phyloP scores from a whole-genome alignment of 169 alveolate genomes.

The Eimeria falciformis region DNA sequence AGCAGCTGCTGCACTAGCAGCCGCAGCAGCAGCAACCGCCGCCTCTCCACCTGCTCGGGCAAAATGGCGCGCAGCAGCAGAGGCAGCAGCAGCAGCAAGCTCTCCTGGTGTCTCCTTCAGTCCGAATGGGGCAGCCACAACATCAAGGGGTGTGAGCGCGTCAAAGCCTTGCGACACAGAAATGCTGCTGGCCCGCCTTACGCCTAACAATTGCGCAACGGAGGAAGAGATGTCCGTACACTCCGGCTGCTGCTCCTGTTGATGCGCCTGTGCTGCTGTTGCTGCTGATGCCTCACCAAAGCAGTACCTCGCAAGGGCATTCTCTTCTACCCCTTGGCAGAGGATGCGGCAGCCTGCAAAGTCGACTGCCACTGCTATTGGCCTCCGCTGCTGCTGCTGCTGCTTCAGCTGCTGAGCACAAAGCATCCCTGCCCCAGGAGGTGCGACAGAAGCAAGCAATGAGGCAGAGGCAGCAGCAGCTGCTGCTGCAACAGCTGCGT shows the following conservation, averaged over 20 bases:
- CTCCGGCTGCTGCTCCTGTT: neutral
- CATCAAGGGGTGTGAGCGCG: neutral
- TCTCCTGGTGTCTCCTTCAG: conserved; percentile 2
- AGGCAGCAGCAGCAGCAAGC: conserved; percentile 30
- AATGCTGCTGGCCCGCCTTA: neutral
- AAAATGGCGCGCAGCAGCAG: neutral
- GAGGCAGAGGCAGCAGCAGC: neutral
- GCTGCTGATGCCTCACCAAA: neutral
- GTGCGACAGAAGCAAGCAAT: neutral
- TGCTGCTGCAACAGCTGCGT: neutral
- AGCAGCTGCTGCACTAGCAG: conserved; percentile 3
- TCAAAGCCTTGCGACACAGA: neutral
- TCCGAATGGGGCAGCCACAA: neutral
- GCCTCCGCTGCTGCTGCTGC: neutral
- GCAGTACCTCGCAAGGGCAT: neutral
- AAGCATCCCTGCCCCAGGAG: neutral
- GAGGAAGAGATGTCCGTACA: neutral
- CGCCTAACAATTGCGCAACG: neutral
- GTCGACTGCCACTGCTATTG: neutral
- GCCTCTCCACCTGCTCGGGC: neutral
- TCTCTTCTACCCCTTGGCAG: neutral
- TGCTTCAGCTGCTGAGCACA: neutral
- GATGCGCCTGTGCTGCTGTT: neutral
- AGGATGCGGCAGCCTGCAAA: conserved; percentile 16
- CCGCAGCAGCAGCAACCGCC: conserved; percentile 17